A percentile compares a stretch with the other conserved stretches of the same genome.
Conservation (phyloP, 2,329 filamentous ascomycete species). For the Arthrinium puccinioides region DNA sequence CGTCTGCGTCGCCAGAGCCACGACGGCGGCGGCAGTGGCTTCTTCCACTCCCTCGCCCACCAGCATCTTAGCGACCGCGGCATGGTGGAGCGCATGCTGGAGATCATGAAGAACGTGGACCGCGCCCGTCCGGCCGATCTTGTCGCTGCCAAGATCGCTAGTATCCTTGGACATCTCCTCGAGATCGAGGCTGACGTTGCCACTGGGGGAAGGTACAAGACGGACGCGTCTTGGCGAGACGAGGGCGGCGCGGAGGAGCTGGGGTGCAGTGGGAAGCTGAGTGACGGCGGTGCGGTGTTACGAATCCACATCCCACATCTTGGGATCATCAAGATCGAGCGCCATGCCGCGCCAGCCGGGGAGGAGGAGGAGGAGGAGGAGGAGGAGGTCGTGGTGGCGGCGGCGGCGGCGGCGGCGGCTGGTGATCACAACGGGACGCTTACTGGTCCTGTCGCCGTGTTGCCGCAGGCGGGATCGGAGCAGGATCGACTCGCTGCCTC, state of each 20-base stretch:
- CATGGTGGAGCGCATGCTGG: slow-evolving; percentile 3
- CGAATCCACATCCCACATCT: slow-evolving; percentile 34
- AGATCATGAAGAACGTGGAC: slow-evolving; percentile 10
- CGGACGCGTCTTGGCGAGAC: background rate
- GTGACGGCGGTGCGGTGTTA: slow-evolving; percentile 13
- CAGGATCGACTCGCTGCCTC: background rate
- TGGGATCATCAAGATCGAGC: slow-evolving; percentile 23
- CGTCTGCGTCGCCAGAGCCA: slow-evolving; percentile 5
- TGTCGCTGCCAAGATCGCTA: slow-evolving; percentile 18
- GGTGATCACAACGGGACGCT: background rate
- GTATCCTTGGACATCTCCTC: slow-evolving; percentile 21
- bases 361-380: no score
- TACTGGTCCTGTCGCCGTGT: background rate
- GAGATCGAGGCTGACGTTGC: slow-evolving; percentile 21
- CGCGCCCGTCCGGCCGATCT: slow-evolving; percentile 18
- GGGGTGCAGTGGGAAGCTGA: background rate
- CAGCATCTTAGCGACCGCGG: slow-evolving; percentile 3
- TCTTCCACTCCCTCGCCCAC: slow-evolving; percentile 11
- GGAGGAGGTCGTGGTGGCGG: no score
- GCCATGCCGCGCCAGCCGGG: no score
- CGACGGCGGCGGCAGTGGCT: background rate
- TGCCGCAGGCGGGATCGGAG: background rate
- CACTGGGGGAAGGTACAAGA: slow-evolving; percentile 17
- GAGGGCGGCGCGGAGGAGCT: slow-evolving; percentile 2
- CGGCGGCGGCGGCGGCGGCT: background rate